Base-by-base conservation (phyloP, 768 basidiomycete genomes). In the Auriscalpium vulgare region DNA sequence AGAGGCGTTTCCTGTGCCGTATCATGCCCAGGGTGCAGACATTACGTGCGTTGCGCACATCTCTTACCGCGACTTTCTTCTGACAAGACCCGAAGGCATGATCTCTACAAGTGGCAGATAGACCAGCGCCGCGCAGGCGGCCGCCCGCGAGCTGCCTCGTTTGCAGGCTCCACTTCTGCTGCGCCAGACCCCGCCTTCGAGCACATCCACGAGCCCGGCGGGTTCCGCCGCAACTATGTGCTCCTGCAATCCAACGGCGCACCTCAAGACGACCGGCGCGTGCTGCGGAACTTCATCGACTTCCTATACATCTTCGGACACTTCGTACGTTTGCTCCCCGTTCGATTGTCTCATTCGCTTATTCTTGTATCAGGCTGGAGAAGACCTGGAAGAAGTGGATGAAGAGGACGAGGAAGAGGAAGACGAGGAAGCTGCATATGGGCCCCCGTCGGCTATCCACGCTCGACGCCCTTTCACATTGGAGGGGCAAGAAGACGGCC, bases 221-320 rank as follows among this genome's bases (percentile, higher is more conserved):
- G 94, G 1, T 97, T 97, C 71, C 78, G 95, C 62, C 78, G 95
- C 53, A 91, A 95, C 69, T 97, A 91, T 68, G 75, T 97, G 8
- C 72, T 86, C 35, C 69, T 88, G 55, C 82, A 87, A 58, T 81
- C 85, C 56, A 83, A 83, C 9, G 81, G 79, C 44, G 85, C 87
- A 58, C 72, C 73, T 1, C 67, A 71, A 19, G 61, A 66, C 19
- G 56, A 63, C n/a, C 78, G 70, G 13, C 81, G 82, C 49, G 75
- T 92, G 57, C 68, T 81, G 35, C 86, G 86, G 64, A 95, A 91
- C 66, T 95, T 95, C 59, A 88, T 97, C 58, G 94, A 97, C 65
- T 99, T 99, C 69, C 72, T 99, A 47, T 88, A 88, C 65, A 76
- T 98, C 23, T 99, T 91, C 65, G 97, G 97, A 4, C 95, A 98